Evolutionary conservation across 257 asterid genomes (phyloP), one percentile per base, ranked within the genome.

Genomic region (Oldenlandia corymbosa): DNA sequence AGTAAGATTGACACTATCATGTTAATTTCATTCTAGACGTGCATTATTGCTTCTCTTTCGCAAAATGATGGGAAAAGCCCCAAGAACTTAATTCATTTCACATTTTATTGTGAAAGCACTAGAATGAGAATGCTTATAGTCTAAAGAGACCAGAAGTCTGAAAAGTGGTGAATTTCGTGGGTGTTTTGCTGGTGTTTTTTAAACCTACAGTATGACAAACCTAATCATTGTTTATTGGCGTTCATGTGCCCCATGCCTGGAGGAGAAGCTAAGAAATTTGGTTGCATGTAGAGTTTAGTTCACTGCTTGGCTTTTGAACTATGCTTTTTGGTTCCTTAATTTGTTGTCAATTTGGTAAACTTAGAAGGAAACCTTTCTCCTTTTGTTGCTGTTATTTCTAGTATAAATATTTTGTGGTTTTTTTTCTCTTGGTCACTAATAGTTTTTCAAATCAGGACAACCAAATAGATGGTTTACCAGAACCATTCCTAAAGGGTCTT

Each of bases 401-500:
- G n/a, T n/a, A n/a, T n/a, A n/a, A n/a, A n/a, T n/a, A n/a, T n/a
- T n/a, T n/a, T n/a, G n/a, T n/a, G n/a, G n/a, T n/a, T n/a, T 9
- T 34, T 34, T 34, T 34, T 9, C 39, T 3, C 9, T 34, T 3
- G 9, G 9, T 52, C 24, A 27, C n/a, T n/a, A 48, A 53, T 55
- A 72, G 56, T 64, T 64, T 58, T 23, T 48, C 43, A 45, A n/a
- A 74, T 65, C 75, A 87, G 91, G 78, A 60, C 41, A 74, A 69
- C 60, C 37, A 24, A 56, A 82, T 74, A 67, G 84, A 82, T 21
- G 34, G 56, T 70, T 68, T 91, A 60, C 97, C 97, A 0, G 83
- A 82, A 56, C 70, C 86, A 73, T 91, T 91, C 72, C 55, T 85
- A 39, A 84, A 79, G n/a, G 97, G 97, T 21, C 97, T 91, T 65